phyloP scores from a whole-genome alignment of 2,329 filamentous ascomycete genomes.

The Emmonsiellopsis sp. region DNA sequence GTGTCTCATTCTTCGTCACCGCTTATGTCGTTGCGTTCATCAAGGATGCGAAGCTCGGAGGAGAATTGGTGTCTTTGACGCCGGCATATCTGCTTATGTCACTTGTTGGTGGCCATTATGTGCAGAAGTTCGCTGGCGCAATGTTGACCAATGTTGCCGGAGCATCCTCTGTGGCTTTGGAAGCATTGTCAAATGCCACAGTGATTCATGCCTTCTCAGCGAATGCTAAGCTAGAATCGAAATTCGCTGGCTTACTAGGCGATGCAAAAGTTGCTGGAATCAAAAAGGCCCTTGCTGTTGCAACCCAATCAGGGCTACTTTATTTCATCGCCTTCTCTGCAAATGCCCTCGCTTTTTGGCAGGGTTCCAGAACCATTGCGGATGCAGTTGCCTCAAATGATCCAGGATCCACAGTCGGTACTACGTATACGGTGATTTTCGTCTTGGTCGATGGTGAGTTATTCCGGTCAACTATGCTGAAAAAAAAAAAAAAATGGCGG shows the following conservation, averaged over 20 bases:
- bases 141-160: conserved; percentile 44
- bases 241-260: conserved; percentile 42
- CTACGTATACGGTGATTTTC: conserved; percentile 48
- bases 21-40: conserved; percentile 42
- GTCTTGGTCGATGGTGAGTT: conserved; percentile 41
- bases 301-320: conserved; percentile 46
- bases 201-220: conserved; percentile 54
- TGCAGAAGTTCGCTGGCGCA: conserved; percentile 34
- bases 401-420: conserved; percentile 34
- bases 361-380: conserved; percentile 48
- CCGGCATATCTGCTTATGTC: conserved; percentile 39
- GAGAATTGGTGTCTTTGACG: conserved; percentile 36
- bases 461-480: not conserved
- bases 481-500: not conserved
- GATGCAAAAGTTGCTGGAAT: conserved; percentile 42
- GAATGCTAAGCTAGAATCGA: conserved; percentile 45
- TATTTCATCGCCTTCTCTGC: conserved; percentile 57
- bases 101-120: conserved; percentile 33
- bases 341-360: conserved; percentile 57
- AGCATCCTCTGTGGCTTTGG: conserved; percentile 50
- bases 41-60: conserved; percentile 36
- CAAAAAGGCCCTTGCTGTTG: conserved; percentile 46
- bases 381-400: conserved; percentile 15
- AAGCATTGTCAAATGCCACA: conserved; percentile 46
- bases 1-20: conserved; percentile 38